A percentile compares a stretch with the other conserved stretches of the same genome.
Evolutionary conservation across 768 basidiomycete species (phyloP).

Genomic region (Phylloporus scabripes): DNA sequence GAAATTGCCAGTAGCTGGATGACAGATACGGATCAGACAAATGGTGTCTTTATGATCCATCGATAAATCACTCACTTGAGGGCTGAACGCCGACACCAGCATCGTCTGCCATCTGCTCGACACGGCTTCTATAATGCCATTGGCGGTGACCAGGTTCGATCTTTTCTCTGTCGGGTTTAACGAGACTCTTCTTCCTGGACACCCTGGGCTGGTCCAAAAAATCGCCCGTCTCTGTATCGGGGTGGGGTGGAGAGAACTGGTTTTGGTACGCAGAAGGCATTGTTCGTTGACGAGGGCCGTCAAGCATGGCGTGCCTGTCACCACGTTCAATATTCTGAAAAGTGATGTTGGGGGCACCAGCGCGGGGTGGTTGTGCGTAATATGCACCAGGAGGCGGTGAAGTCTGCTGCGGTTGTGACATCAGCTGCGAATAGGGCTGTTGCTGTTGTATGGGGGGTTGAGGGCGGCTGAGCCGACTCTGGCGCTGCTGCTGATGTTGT

Average conservation of each 20-base stretch:
- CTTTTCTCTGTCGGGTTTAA: constrained; percentile 91
- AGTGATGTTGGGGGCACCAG: constrained; percentile 45
- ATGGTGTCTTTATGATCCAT: background rate
- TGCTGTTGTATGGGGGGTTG: constrained; percentile 28
- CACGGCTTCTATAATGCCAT: constrained; percentile 90
- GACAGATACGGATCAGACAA: constrained; percentile 5
- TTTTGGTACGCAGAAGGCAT: constrained; percentile 42
- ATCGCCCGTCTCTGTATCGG: constrained; percentile 30
- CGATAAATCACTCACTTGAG: constrained; percentile 56
- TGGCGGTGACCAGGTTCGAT: constrained; percentile 92
- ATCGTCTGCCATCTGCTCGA: constrained; percentile 70
- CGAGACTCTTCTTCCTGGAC: constrained; percentile 84
- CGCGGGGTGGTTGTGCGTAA: constrained; percentile 21
- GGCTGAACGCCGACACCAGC: constrained; percentile 70
- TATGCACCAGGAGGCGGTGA: constrained; percentile 11
- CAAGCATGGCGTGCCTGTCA: constrained; percentile 55
- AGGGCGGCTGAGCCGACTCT: constrained; percentile 26
- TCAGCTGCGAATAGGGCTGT: constrained; percentile 14
- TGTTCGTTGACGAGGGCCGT: constrained; percentile 46
- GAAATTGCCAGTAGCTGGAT: constrained; percentile 70
- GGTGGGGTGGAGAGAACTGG: constrained; percentile 38
- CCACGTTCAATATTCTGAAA: constrained; percentile 69
- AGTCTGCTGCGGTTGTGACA: constrained; percentile 15
- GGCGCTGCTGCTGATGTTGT: constrained; percentile 36
- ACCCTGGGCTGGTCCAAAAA: constrained; percentile 48